Evolutionary conservation across 2,329 filamentous ascomycete genomes (phyloP), one percentile per base, ranked within the genome.

Genomic region (Fusarium equiseti): DNA sequence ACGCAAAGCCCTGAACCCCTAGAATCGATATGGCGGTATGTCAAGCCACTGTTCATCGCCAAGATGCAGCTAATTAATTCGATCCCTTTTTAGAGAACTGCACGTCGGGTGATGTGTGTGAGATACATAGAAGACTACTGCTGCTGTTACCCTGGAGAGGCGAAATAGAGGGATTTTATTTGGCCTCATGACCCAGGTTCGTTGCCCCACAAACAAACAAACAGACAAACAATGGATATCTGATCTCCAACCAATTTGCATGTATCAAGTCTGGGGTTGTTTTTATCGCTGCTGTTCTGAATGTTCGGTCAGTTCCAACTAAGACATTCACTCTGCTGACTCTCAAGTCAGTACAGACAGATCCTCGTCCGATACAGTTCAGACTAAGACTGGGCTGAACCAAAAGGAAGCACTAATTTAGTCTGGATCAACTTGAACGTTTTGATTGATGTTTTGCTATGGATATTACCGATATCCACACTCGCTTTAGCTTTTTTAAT

Each of bases 131-230:
- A 18, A 60, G 20, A 52, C 20, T 53, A 32, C 27, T 40, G 40
- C 18, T 46, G 32, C 40, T 46, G 40, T 48, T 68, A 52, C 66
- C 66, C 62, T 69, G 22, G 45, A 53, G 65, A 48, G 53, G 32
- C 46, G 55, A 48, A 43, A 52, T 42, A 48, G 60, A 65, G 62
- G 62, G 62, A 59, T 65, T 59, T 65, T 59, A 32, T n/a, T 16
- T 13, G 40, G 31, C 32, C 63, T 43, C 40, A 58, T 66, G 61
- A 60, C 53, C 32, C 18, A 24, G 26, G 29, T 38, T 38, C 10
- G 16, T 20, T 32, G 46, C 63, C 63, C 46, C 63, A n/a, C 53
- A 59, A 31, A 43, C 40, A 27, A 27, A n/a, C 56, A 32, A 38
- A 20, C 24, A 16, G 40, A 53, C 27, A 26, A 27, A 12, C 18